Conservation (phyloP, 2,329 filamentous ascomycete genomes). For the Fusarium torreyae region DNA sequence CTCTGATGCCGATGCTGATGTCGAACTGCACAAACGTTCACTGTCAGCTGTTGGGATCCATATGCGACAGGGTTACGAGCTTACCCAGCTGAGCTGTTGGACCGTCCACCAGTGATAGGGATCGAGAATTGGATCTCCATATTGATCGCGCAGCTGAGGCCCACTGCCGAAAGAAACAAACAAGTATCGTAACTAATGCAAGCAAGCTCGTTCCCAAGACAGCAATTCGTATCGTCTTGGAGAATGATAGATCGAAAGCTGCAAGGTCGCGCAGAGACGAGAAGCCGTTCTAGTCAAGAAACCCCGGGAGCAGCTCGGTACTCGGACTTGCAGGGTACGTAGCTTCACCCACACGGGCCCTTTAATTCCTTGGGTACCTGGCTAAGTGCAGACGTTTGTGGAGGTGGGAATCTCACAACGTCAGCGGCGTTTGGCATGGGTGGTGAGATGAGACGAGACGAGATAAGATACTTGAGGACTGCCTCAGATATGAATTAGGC, state of each 20-base stretch:
- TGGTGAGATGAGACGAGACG: background rate
- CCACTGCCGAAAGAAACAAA: constrained; percentile 21
- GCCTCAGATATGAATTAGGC: background rate
- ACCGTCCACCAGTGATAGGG: constrained; percentile 45
- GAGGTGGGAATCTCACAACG: constrained; percentile 22
- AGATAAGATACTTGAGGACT: constrained; percentile 1
- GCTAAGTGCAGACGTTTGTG: constrained; percentile 18
- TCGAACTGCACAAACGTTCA: constrained; percentile 33
- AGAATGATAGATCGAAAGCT: constrained; percentile 17
- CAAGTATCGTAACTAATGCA: background rate
- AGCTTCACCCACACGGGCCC: constrained; percentile 8
- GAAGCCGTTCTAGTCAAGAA: constrained; percentile 31
- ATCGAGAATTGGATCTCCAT: constrained; percentile 61
- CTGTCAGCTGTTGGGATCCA: constrained; percentile 23
- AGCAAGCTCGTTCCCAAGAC: background rate
- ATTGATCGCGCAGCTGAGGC: constrained; percentile 13
- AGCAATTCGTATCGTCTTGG: constrained; percentile 1
- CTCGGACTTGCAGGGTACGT: constrained; percentile 32
- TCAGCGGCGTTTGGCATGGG: constrained; percentile 37
- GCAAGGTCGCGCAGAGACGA: constrained; percentile 33
- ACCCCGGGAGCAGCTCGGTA: constrained; percentile 32
- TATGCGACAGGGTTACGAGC: constrained; percentile 33
- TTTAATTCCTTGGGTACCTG: constrained; percentile 11
- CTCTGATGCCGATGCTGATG: constrained; percentile 33
- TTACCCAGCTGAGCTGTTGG: constrained; percentile 46